Conservation (phyloP, 2,329 filamentous ascomycete species). For the Colletotrichum tanaceti region DNA sequence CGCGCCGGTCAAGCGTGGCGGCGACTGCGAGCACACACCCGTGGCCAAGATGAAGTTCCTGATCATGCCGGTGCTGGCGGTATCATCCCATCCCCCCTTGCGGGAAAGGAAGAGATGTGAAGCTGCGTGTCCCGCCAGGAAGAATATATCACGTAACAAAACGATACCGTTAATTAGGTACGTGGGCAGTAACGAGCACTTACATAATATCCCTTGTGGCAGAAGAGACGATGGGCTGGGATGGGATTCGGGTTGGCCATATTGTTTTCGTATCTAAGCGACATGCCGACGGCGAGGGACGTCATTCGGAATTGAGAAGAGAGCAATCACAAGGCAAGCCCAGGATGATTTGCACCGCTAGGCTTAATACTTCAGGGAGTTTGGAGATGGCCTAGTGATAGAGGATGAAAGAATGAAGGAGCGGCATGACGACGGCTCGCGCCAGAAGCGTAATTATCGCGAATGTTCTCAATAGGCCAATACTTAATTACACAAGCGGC, state of each 20-base stretch:
- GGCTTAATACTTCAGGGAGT: too few species aligned
- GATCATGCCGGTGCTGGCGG: slow-evolving; percentile 37
- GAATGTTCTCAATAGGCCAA: neutral
- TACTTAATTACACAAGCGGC: neutral
- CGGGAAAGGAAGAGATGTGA: slow-evolving; percentile 44
- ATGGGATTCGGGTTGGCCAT: slow-evolving; percentile 5
- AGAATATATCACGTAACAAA: too few species aligned
- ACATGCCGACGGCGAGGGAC: neutral
- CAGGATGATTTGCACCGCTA: neutral
- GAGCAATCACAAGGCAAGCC: rapidly evolving
- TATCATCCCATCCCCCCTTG: slow-evolving; percentile 47
- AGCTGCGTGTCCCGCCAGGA: slow-evolving; percentile 29
- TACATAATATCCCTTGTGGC: too few species aligned
- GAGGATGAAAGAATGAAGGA: too few species aligned
- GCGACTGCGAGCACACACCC: slow-evolving; percentile 19
- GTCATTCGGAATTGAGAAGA: neutral
- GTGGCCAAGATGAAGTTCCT: slow-evolving; percentile 23
- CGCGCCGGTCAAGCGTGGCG: slow-evolving; percentile 17
- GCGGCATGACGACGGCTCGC: neutral
- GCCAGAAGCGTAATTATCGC: slow-evolving; percentile 10
- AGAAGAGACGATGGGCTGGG: slow-evolving; percentile 18
- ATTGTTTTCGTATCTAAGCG: neutral
- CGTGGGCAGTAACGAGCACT: too few species aligned
- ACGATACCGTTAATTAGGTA: too few species aligned
- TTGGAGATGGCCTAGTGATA: neutral